phyloP scores from a whole-genome alignment of 345 rosid species.

The Eucalyptus urophylla region DNA sequence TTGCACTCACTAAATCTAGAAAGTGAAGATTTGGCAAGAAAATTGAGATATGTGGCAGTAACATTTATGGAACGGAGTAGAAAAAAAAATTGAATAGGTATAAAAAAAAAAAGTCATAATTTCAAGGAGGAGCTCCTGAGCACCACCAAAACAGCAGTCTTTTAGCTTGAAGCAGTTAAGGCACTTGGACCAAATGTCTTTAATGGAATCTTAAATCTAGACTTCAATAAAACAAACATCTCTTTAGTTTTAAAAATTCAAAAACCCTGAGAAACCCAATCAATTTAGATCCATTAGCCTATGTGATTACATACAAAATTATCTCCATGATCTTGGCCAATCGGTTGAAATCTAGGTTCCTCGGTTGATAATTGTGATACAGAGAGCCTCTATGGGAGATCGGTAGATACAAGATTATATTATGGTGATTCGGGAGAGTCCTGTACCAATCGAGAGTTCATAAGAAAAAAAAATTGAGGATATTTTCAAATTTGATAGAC shows the following conservation, averaged over 20 bases:
- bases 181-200: accelerated
- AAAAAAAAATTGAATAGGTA: no score
- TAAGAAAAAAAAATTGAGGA: no score
- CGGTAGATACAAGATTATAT: accelerated
- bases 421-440: accelerated
- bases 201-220: accelerated
- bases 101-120: no score
- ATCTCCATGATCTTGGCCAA: neutral
- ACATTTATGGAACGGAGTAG: no score
- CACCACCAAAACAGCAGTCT: neutral
- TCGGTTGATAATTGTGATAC: accelerated
- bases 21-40: no score
- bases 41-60: no score
- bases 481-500: neutral
- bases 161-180: neutral
- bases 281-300: accelerated
- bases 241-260: neutral
- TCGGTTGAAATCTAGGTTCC: accelerated
- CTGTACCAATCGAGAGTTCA: accelerated
- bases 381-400: neutral
- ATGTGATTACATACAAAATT: accelerated
- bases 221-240: neutral
- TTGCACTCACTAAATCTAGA: neutral
- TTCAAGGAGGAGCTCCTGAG: neutral
- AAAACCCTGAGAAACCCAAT: accelerated